Evolutionary conservation across 2,329 filamentous ascomycete genomes (phyloP), one percentile per base, ranked within the genome.

Genomic region (Trichoderma oligosporum): DNA sequence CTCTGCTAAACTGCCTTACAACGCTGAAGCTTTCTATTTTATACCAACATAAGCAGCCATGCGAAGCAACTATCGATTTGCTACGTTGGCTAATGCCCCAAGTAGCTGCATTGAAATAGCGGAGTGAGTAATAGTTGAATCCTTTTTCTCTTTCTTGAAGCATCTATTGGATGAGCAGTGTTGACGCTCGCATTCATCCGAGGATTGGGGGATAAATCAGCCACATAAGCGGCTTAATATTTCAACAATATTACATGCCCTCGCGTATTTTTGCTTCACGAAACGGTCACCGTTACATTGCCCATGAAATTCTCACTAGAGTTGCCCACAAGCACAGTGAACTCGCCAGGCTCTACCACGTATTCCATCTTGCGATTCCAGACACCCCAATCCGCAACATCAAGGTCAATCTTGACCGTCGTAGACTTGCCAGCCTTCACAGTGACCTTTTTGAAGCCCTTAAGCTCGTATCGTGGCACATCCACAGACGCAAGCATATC

Each of bases 321-420:
- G 48, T 52, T 52, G 7, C 48, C 48, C 6, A 52, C 48, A 3
- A 52, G 18, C 24, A 52, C 48, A 6, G 35, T 52, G 8, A 52
- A 52, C 18, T 52, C 48, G 2, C 48, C 48, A 31, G 48, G 48
- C 25, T 52, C 48, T n/a, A 52, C 35, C 12, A 52, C 48, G 2
- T 52, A 52, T 20, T 52, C 18, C 48, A 52, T 52, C 25, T 52
- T 25, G 7, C 48, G 48, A 12, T 52, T 52, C 48, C 48, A 52
- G 3, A 52, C 24, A 3, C 48, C 48, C 48, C 48, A 52, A 3
- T 52, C 48, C 4, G 25, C 16, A 9, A 52, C 48, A 1, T 6
- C 3, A 29, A 52, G 48, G 6, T 41, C 35, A 29, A 52, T 52
- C 25, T 52, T 52, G 12, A 52, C 48, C 12, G 48, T 52, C 22